These are phyloP conservation scores for Pseudogymnoascus sp. DNA, from an alignment of 2,329 filamentous ascomycete species.

Conservation along the genomic window DNA sequence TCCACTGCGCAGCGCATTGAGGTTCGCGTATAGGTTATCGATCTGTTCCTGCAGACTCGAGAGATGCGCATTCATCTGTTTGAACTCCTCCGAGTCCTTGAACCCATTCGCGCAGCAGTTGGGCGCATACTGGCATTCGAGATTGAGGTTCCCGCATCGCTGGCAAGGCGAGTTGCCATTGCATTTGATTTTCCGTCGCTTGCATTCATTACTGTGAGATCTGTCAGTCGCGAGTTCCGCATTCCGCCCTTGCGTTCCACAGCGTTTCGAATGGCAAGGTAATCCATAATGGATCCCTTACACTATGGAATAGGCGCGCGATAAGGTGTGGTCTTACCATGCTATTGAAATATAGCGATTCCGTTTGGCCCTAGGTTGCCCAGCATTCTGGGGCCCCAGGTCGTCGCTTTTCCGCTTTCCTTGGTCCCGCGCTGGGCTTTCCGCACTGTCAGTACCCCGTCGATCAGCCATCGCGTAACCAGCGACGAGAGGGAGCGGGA, in stretches of 20 bases:
- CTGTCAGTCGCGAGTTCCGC: neutral
- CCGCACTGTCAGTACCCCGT: constrained; percentile 22
- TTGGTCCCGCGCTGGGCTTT: constrained; percentile 23
- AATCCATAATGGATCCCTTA: neutral
- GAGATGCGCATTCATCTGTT: constrained; percentile 68
- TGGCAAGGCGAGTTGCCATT: constrained; percentile 62
- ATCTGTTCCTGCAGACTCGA: constrained; percentile 75
- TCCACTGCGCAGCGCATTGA: constrained; percentile 54
- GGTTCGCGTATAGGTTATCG: constrained; percentile 62
- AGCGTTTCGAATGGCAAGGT: neutral
- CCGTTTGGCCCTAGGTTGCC: constrained; percentile 28
- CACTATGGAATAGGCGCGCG: neutral
- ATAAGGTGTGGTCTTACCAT: constrained; percentile 22
- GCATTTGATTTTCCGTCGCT: constrained; percentile 68
- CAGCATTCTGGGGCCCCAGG: constrained; percentile 13
- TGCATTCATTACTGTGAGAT: constrained; percentile 58
- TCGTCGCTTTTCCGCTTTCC: constrained; percentile 26
- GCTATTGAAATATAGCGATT: constrained; percentile 31
- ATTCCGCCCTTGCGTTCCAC: neutral
- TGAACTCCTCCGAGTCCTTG: constrained; percentile 89
- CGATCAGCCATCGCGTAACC: constrained; percentile 22
- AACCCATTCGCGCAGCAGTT: constrained; percentile 68
- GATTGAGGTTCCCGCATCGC: constrained; percentile 59
- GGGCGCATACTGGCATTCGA: constrained; percentile 56
- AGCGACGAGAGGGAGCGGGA: constrained; percentile 14